These are phyloP conservation scores for Myxozyma neglecta DNA, from an alignment of 805 yeast species.

Conservation along the genomic window DNA sequence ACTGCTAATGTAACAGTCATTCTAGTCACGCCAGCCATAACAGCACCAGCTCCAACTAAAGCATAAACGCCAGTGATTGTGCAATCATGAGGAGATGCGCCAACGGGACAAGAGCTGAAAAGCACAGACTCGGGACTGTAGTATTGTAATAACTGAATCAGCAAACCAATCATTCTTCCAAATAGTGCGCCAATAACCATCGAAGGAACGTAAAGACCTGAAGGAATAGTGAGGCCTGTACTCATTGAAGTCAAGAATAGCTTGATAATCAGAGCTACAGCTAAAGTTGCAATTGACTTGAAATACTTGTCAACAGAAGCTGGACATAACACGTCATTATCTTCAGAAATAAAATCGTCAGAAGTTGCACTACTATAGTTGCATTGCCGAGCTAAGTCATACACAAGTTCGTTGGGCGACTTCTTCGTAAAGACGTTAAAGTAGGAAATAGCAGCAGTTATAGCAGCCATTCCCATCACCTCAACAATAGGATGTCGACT, in stretches of 20 bases:
- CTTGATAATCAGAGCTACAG: constrained; percentile 49
- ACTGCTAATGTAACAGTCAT: constrained; percentile 56
- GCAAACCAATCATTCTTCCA: constrained; percentile 53
- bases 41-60: constrained; percentile 57
- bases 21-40: constrained; percentile 58
- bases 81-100: constrained; percentile 38
- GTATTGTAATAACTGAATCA: constrained; percentile 44
- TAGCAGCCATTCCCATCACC: constrained; percentile 46
- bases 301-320: constrained; percentile 12
- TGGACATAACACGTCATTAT: constrained; percentile 20
- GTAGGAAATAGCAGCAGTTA: constrained; percentile 51
- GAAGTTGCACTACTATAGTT: not conserved
- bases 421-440: constrained; percentile 52
- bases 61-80: constrained; percentile 54
- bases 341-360: not conserved
- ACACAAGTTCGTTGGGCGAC: constrained; percentile 51
- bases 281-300: constrained; percentile 35
- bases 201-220: constrained; percentile 63
- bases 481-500: constrained; percentile 47
- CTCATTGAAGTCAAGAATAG: constrained; percentile 52
- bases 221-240: constrained; percentile 59
- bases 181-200: constrained; percentile 64
- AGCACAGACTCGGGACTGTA: constrained; percentile 34
- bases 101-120: constrained; percentile 31
- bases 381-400: constrained; percentile 55